Evolutionary conservation across 2,329 filamentous ascomycete genomes (phyloP).

Genomic region (Fusarium longipes): DNA sequence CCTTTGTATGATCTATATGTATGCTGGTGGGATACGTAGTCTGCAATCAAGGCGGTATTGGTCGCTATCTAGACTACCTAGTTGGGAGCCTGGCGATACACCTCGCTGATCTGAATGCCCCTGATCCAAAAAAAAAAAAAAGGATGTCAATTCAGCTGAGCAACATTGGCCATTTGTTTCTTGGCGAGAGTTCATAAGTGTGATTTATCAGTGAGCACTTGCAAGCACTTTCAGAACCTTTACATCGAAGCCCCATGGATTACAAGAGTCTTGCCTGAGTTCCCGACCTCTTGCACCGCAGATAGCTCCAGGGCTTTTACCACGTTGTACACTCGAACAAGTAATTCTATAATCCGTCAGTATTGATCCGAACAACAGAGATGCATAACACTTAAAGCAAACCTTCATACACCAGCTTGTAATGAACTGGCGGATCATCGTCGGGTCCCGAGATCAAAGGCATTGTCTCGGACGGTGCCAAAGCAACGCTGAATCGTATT

Average conservation of each 20-base stretch:
- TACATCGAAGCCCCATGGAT: conserved; percentile 60
- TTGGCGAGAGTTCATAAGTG: too few species aligned
- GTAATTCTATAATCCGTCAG: conserved; percentile 64
- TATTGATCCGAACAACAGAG: fast-evolving
- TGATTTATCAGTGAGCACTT: too few species aligned
- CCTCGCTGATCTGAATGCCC: not conserved
- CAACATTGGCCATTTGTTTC: not conserved
- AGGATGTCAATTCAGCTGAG: not conserved
- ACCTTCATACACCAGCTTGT: conserved; percentile 80
- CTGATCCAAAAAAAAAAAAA: not conserved
- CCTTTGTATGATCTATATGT: conserved; percentile 17
- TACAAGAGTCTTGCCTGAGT: conserved; percentile 74
- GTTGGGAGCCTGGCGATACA: not conserved
- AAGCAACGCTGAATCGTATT: conserved; percentile 71
- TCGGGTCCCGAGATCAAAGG: conserved; percentile 68
- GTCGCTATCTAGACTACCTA: conserved; percentile 2
- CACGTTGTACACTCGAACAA: conserved; percentile 72
- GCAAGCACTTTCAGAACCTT: not conserved
- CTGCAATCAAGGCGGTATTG: conserved; percentile 11
- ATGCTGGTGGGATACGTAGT: conserved; percentile 18
- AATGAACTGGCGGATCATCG: conserved; percentile 75
- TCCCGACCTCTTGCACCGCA: conserved; percentile 67
- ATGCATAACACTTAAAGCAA: conserved; percentile 39
- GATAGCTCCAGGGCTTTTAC: conserved; percentile 74
- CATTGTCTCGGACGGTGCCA: conserved; percentile 51